A percentile compares a stretch with the other conserved stretches of the same genome.
These are phyloP conservation scores for Juglanconis juglandina DNA, from an alignment of 2,329 filamentous ascomycete genomes.

Conservation along the genomic window DNA sequence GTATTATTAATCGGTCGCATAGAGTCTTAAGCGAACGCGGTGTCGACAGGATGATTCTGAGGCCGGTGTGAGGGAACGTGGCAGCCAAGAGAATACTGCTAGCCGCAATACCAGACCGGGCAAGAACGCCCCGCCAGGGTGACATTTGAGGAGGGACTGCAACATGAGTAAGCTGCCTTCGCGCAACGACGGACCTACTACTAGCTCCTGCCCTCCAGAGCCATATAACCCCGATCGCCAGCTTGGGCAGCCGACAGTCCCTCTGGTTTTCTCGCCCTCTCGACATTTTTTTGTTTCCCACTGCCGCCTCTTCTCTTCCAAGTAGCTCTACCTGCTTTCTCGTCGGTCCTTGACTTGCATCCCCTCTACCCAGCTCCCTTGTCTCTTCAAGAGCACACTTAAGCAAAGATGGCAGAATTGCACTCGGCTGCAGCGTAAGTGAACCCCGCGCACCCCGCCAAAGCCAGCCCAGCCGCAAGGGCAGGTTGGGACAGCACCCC, in stretches of 20 bases:
- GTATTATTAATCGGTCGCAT: neutral
- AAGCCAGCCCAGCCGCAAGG: neutral
- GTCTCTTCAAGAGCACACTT: conserved; percentile 20
- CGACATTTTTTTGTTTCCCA: conserved; percentile 9
- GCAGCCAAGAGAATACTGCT: neutral
- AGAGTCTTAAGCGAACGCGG: neutral
- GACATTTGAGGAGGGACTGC: conserved; percentile 5
- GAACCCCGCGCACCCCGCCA: conserved; percentile 18
- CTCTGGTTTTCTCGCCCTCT: conserved; percentile 9
- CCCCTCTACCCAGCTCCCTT: neutral
- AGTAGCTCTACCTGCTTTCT: neutral
- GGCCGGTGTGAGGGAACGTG: neutral
- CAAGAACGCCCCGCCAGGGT: conserved; percentile 7
- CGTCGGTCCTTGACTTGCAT: conserved; percentile 5
- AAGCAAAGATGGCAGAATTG: conserved; percentile 27
- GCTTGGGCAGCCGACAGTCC: neutral
- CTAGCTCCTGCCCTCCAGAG: conserved; percentile 8
- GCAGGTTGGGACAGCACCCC: neutral
- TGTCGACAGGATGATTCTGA: neutral
- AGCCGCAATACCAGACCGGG: neutral
- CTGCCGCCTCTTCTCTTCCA: neutral
- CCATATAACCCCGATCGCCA: conserved; percentile 17
- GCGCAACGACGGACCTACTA: neutral
- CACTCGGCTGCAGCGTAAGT: conserved; percentile 30
- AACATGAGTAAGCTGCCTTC: conserved; percentile 15